Evolutionary conservation across 345 rosid genomes (phyloP).

Genomic region (Gossypium anomalum): DNA sequence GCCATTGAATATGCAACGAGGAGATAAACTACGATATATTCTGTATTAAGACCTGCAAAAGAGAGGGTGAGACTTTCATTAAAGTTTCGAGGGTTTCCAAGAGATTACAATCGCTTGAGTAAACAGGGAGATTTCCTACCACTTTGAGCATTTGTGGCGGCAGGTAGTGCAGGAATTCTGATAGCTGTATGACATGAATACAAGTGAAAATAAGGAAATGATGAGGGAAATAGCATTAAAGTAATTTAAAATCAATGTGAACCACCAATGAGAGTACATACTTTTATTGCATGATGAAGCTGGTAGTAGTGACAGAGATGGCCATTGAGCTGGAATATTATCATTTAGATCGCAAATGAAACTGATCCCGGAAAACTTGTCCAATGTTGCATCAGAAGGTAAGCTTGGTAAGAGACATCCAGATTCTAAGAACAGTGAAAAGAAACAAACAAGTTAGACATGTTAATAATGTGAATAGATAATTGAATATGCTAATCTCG

Average conservation of each 20-base stretch:
- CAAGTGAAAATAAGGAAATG: not conserved
- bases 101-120: not conserved
- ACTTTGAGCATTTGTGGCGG: conserved; percentile 74
- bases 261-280: conserved; percentile 13
- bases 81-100: not conserved
- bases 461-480: not conserved
- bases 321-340: conserved; percentile 95
- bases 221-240: no score
- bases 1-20: conserved; percentile 26
- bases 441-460: conserved; percentile 15
- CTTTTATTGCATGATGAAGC: conserved; percentile 78
- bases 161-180: conserved; percentile 90
- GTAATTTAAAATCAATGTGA: not conserved
- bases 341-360: conserved; percentile 96
- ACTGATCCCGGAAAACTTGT: conserved; percentile 68
- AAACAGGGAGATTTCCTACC: conserved; percentile 34
- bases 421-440: conserved; percentile 41
- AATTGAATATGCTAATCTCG: not conserved
- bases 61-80: not conserved
- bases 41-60: conserved; percentile 47
- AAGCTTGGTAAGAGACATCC: conserved; percentile 96
- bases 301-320: conserved; percentile 48
- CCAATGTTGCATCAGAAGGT: conserved; percentile 94
- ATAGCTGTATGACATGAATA: conserved; percentile 45
- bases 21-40: conserved; percentile 25